Evolutionary conservation across 352 stramenopile genomes (phyloP), one percentile per base, ranked within the genome.

Genomic region (Globisporangium spiculum): DNA sequence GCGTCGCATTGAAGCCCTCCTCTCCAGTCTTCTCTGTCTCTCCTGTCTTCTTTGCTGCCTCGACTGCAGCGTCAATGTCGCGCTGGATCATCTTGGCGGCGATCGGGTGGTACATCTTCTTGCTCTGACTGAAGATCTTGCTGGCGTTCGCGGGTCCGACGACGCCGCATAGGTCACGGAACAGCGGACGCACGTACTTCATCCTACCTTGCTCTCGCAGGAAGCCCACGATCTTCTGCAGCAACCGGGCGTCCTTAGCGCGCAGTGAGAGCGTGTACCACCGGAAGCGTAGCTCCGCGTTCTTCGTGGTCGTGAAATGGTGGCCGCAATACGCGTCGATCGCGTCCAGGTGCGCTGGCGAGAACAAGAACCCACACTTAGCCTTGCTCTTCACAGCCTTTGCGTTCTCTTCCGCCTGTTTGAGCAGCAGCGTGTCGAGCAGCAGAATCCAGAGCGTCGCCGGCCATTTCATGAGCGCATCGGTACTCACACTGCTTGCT

Each of bases 111-210:
- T 92, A 92, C 53, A 86, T 30, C 54, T 68, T 71, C 71, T 90
- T 88, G 75, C 79, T 86, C 62, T 84, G 68, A 5, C 66, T 67
- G 52, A 88, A 87, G 59, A 87, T 71, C 1, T 41, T 27, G 9
- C 60, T 60, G 0, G 78, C 72, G 44, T 81, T 57, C 9, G 60
- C 63, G 41, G 72, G 66, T 4, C 81, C 79, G 16, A 81, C 14
- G 18, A 71, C 50, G 18, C 65, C 72, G 54, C 78, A 85, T 36
- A 92, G 46, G 48, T 91, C 84, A 9, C 79, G 80, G 67, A 88
- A 91, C 9, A 92, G 73, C 44, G 82, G 82, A 34, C 81, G 81
- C 27, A 90, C 79, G 57, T 86, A 92, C 77, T 92, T 92, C 84
- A 92, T 91, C 54, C 84, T 81, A 32, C 82, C 84, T 57, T 92